Percentiles rank a stretch among this genome's conserved stretches.
Conservation (phyloP, 1,284 basidiomycete genomes). For the Leucoagaricus sp. region DNA sequence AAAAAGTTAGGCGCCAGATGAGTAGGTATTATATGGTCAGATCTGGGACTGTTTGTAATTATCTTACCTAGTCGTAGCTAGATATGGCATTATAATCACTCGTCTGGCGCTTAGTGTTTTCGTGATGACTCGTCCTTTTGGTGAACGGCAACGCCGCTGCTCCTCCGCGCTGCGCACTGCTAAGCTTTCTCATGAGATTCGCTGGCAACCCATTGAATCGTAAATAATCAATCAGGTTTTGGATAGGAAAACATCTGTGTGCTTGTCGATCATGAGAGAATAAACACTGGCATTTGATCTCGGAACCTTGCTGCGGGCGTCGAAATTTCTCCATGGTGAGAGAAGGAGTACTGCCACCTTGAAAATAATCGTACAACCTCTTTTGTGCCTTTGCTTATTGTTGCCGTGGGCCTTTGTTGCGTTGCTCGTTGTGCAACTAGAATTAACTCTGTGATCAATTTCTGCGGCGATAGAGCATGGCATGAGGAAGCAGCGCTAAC, state of each 20-base stretch:
- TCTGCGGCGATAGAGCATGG: background rate
- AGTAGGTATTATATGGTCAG: too few relatives aligned
- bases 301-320: background rate
- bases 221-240: too few relatives aligned
- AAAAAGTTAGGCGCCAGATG: too few relatives aligned
- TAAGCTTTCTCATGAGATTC: background rate
- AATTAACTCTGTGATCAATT: too few relatives aligned
- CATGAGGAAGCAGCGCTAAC: too few relatives aligned
- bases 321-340: background rate
- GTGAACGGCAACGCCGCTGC: background rate
- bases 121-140: background rate
- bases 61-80: too few relatives aligned
- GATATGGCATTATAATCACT: too few relatives aligned
- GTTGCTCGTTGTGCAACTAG: background rate
- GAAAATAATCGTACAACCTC: background rate
- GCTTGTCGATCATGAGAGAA: background rate
- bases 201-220: background rate
- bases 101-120: too few relatives aligned
- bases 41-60: too few relatives aligned
- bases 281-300: background rate
- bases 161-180: background rate
- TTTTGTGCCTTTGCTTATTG: background rate
- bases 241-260: too few relatives aligned
- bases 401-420: background rate
- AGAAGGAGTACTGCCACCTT: background rate